phyloP scores from a whole-genome alignment of 1,284 basidiomycete genomes.

The Salmacisia buchloeana region DNA sequence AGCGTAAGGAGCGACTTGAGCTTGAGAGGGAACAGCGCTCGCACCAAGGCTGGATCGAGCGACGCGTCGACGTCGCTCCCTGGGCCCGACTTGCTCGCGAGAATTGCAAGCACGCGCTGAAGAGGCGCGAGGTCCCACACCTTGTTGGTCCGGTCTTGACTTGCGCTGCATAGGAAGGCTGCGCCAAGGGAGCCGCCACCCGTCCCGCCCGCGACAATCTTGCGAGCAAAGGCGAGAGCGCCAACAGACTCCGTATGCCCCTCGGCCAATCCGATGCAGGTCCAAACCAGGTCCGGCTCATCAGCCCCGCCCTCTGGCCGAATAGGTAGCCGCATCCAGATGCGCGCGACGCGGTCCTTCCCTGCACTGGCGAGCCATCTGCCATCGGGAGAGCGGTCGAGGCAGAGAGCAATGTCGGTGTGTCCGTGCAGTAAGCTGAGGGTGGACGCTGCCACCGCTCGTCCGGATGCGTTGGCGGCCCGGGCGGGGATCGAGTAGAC shows the following conservation, averaged over 20 bases:
- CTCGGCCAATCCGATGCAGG: conserved; percentile 78
- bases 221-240: conserved; percentile 65
- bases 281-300: conserved; percentile 59
- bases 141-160: conserved; percentile 94
- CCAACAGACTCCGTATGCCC: conserved; percentile 94
- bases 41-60: neutral
- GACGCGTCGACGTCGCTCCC: no score
- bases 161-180: conserved; percentile 69
- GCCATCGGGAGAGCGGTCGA: conserved; percentile 67
- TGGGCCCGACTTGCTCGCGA: no score
- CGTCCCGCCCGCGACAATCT: conserved; percentile 15
- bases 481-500: conserved; percentile 61
- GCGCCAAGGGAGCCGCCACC: conserved; percentile 18
- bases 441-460: neutral
- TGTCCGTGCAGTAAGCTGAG: conserved; percentile 54
- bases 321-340: conserved; percentile 62
- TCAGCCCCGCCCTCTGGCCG: neutral
- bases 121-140: conserved; percentile 72
- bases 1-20: conserved; percentile 79
- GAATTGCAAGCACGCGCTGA: neutral
- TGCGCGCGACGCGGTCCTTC: conserved; percentile 80
- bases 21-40: conserved; percentile 50
- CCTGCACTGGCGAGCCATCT: conserved; percentile 78
- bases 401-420: conserved; percentile 79
- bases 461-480: neutral